Evolutionary conservation across 805 yeast species (phyloP), one percentile per base, ranked within the genome.

Genomic region (Danielia reshetovae): DNA sequence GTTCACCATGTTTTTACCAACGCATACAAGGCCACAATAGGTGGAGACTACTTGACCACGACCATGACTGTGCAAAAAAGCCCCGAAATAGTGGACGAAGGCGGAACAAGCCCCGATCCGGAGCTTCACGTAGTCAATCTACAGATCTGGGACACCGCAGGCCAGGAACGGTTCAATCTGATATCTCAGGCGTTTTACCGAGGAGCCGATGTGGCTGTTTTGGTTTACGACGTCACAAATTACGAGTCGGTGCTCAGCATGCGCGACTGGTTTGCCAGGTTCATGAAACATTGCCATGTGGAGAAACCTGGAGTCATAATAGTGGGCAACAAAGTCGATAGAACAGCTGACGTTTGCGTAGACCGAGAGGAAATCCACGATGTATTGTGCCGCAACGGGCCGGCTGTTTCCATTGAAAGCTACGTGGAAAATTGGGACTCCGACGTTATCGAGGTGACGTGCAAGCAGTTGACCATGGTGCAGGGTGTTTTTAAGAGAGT

Each of bases 21-120:
- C 43, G 77, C 75, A 8, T 76, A 76, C 49, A 66, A 72, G 48
- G 79, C 80, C 27, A 74, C 81, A 6, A 72, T 75, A 4, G 81
- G 81, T 8, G 79, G 78, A 1, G 81, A 76, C 44, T 76, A 70
- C 49, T 52, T 76, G 31, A 73, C 80, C 2, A 62, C 73, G 15
- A 58, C 58, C 18, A 53, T 65, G 8, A 42, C 24, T 11, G 26
- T 41, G 12, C 26, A 18, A 7, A 7, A 15, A 7, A 24, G n/a
- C 10, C 13, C 26, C 10, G 14, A 24, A 8, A n/a, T 6, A 7
- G n/a, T 9, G 7, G 13, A 9, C 6, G 13, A 24, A 8, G 13
- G 7, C 13, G 13, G n/a, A 9, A 8, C 10, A n/a, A n/a, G 11
- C 7, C 13, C 18, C 17, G 40, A 33, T 9, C 30, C 39, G 15